A percentile compares a stretch with the other conserved stretches of the same genome.
These are phyloP conservation scores for Serendipita indica DNA, from an alignment of 768 basidiomycete species.

Conservation along the genomic window DNA sequence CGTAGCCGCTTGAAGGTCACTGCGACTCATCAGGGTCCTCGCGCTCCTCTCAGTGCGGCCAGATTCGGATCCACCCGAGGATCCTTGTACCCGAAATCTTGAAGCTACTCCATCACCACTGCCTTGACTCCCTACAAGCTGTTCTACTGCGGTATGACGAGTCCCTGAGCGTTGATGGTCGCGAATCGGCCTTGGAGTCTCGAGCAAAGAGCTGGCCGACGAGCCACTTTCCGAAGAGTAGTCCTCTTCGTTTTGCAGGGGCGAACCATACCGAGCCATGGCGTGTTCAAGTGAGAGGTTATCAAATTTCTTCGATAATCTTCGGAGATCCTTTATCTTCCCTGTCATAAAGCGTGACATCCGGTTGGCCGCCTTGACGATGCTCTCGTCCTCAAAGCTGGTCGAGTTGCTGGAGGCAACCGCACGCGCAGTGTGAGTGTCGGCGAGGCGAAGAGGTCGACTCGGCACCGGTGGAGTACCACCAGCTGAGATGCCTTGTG, in stretches of 20 bases:
- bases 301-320: background rate
- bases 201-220: background rate
- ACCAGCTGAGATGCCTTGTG: background rate
- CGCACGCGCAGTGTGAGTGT: background rate
- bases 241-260: background rate
- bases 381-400: background rate
- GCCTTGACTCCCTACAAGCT: background rate
- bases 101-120: background rate
- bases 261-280: background rate
- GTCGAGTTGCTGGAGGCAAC: background rate
- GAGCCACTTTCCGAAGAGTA: background rate
- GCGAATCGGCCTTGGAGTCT: background rate
- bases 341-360: background rate
- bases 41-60: background rate
- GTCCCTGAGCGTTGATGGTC: background rate
- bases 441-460: background rate
- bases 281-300: background rate
- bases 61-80: background rate
- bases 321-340: background rate
- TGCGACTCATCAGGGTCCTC: background rate
- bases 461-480: background rate
- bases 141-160: background rate
- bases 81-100: background rate
- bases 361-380: background rate
- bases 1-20: background rate